A percentile compares a stretch with the other conserved stretches of the same genome.
These are phyloP conservation scores for Suillus subluteus DNA, from an alignment of 768 basidiomycete genomes.

Conservation along the genomic window DNA sequence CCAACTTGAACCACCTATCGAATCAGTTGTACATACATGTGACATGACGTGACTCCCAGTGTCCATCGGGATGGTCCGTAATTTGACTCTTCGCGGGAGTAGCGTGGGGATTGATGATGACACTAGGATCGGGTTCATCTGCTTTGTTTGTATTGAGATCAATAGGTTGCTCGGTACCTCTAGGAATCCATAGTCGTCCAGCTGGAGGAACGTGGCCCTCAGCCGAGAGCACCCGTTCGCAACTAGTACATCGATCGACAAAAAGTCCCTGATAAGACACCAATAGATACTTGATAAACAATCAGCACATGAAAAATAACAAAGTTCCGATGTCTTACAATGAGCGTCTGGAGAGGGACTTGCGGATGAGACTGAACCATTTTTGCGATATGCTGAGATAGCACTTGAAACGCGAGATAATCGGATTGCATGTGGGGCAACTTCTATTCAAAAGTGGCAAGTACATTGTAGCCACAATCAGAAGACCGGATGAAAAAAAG, in stretches of 20 bases:
- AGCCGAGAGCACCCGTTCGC: constrained; percentile 65
- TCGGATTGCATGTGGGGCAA: constrained; percentile 71
- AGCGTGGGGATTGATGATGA: background rate
- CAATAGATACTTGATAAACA: constrained; percentile 48
- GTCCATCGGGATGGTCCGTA: constrained; percentile 31
- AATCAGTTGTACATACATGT: constrained; percentile 38
- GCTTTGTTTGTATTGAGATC: background rate
- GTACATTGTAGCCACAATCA: constrained; percentile 8
- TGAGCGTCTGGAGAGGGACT: constrained; percentile 54
- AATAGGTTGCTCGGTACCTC: background rate
- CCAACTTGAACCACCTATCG: background rate
- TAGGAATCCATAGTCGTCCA: constrained; percentile 55
- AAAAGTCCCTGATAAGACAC: constrained; percentile 64
- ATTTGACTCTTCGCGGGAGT: background rate
- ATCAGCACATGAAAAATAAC: background rate
- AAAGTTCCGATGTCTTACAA: constrained; percentile 40
- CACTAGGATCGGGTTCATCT: background rate
- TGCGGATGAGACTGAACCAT: constrained; percentile 58
- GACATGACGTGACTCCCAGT: constrained; percentile 59
- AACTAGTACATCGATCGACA: constrained; percentile 58
- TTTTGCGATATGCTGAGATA: constrained; percentile 68
- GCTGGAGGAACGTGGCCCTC: constrained; percentile 79
- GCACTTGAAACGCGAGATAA: constrained; percentile 61
- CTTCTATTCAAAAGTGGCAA: constrained; percentile 45
- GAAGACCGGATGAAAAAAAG: constrained; percentile 5